A percentile compares a stretch with the other conserved stretches of the same genome.
These are phyloP conservation scores for Sistotremastrum suecicum DNA, from an alignment of 768 basidiomycete genomes.

Conservation along the genomic window DNA sequence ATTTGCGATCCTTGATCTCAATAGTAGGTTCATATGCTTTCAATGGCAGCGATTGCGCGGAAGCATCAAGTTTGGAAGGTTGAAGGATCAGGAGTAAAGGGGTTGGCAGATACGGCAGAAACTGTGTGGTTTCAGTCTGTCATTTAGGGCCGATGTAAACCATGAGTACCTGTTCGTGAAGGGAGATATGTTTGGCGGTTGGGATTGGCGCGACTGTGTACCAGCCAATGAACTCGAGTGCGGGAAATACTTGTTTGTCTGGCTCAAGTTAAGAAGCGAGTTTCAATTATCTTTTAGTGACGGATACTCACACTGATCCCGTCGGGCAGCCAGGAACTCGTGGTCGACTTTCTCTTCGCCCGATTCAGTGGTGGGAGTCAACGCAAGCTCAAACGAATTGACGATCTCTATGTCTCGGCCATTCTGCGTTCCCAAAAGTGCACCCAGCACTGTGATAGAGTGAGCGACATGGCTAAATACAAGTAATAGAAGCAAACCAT, in stretches of 20 bases:
- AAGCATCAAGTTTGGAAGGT: conserved; percentile 37
- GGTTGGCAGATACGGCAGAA: conserved; percentile 73
- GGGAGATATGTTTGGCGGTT: conserved; percentile 55
- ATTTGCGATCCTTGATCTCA: conserved; percentile 67
- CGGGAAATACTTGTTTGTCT: conserved; percentile 99
- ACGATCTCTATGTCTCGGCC: conserved; percentile 95
- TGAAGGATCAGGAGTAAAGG: conserved; percentile 75
- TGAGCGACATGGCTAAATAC: not conserved
- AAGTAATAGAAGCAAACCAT: conserved; percentile 31
- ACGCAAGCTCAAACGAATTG: conserved; percentile 86
- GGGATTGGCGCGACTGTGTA: conserved; percentile 78
- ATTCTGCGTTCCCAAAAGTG: conserved; percentile 84
- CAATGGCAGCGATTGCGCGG: conserved; percentile 70
- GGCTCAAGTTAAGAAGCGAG: not conserved
- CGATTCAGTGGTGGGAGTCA: conserved; percentile 22
- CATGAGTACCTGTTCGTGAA: conserved; percentile 67
- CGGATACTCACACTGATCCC: conserved; percentile 65
- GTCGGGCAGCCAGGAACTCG: conserved; percentile 65
- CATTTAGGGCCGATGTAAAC: conserved; percentile 2
- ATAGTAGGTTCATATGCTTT: conserved; percentile 89
- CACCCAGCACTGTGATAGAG: conserved; percentile 61
- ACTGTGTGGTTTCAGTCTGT: conserved; percentile 29
- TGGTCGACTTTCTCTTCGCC: conserved; percentile 56
- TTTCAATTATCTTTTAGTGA: not conserved
- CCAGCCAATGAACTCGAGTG: conserved; percentile 96